Evolutionary conservation across 1,284 basidiomycete genomes (phyloP), one percentile per base, ranked within the genome.

Genomic region (Naganishia albida): DNA sequence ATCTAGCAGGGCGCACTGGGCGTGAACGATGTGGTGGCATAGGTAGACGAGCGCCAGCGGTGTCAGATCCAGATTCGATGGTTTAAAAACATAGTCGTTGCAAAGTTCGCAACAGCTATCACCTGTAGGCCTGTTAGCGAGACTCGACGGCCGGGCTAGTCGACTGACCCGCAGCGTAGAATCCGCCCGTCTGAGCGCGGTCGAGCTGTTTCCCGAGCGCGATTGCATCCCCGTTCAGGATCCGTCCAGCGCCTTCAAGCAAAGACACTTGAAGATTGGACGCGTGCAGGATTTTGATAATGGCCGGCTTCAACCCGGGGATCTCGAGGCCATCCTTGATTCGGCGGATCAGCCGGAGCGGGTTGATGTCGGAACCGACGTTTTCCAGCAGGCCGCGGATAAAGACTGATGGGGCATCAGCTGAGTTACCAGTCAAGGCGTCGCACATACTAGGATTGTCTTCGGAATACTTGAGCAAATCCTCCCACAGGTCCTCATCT

Each of bases 401-500:
- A 81, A 99, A 99, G 0, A 87, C 91, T 89, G 73, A 6, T 16
- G 63, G n/a, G 50, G 16, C 46, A 34, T 43, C 26, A 51, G 60
- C 48, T 46, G 13, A 18, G 40, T n/a, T 44, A 42, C 42, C 56
- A 43, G 13, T 34, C 13, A 67, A 54, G 4, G 25, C 20, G 12
- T 38, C 7, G 6, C 12, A 76, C 83, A 62, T 66, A 91, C 90
- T 80, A 46, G 95, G 96, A 66, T 91, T 83, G 18, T 91, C 93
- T 78, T 98, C 95, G 0, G 95, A 95, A 74, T 99, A 98, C 67
- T 84, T 86, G 23, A 99, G 81, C 13, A 99, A 83, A 75, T 97
- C 93, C 73, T 98, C 95, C 96, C 96, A 99, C 0, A 99, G 85
- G 76, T 99, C 96, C 69, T 93, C 88, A 72, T 99, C 96, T 66